Evolutionary conservation across 2,329 filamentous ascomycete genomes (phyloP), one percentile per base, ranked within the genome.

Genomic region (Setomelanomma holmii): DNA sequence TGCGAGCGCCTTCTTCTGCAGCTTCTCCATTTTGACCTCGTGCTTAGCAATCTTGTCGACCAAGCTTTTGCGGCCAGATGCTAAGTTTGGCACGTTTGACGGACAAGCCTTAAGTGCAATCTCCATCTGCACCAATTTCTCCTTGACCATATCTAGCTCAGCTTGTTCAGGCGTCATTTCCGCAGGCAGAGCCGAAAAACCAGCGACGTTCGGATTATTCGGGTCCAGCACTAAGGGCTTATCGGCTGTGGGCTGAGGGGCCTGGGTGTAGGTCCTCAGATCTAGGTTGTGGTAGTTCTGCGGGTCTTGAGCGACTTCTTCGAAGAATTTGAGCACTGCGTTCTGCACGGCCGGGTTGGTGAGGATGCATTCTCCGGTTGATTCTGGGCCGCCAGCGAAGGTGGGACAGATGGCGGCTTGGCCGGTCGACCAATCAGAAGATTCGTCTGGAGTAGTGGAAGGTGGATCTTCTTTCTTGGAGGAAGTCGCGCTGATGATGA

Each of bases 311-410:
- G 83, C 80, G 11, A 88, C 80, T 33, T 83, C 76, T 42, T 85
- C 75, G 30, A 92, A 77, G 81, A 87, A 92, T 34, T 76, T 71
- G 2, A 91, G 71, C 21, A 90, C 82, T 2, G 77, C 71, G 11
- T 68, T 62, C 56, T 84, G 82, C 0, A 83, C 81, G 10, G 69
- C 71, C 11, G 88, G 77, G 17, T 65, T 23, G 1, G 68, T 67
- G 45, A 93, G 80, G 55, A 90, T 82, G 33, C 79, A 78, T 70
- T 96, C 90, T 6, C 76, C 76, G 64, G 85, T 79, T 27, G 79
- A 67, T 1, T 74, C 63, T 55, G 89, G 85, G 3, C 88, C 88
- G 1, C 87, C 83, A n/a, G 88, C 87, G 72, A 88, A 89, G 55
- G 86, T 66, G 3, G 68, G 65, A 33, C 67, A 73, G 77, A 65